Conservation (phyloP, 495 filamentous ascomycete species). For the Cercophora scortea region DNA sequence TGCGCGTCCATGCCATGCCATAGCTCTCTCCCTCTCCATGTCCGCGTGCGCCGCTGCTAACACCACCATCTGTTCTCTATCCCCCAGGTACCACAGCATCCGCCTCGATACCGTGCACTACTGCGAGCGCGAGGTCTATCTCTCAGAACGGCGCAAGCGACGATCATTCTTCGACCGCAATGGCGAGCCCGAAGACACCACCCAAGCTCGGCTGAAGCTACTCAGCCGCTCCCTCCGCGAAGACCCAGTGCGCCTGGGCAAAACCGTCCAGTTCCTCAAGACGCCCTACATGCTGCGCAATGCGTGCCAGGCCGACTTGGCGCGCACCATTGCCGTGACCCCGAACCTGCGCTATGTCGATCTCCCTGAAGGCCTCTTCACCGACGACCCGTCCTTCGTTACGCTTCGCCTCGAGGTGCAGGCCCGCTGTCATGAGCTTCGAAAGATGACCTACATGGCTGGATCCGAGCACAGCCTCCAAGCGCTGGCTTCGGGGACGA, state of each 20-base stretch:
- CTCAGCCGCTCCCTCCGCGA: constrained; percentile 76
- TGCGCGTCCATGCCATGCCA: not conserved
- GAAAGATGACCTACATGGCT: constrained; percentile 76
- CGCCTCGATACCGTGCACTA: constrained; percentile 94
- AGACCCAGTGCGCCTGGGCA: constrained; percentile 53
- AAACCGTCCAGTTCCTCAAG: constrained; percentile 68
- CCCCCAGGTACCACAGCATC: constrained; percentile 70
- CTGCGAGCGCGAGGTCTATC: constrained; percentile 74
- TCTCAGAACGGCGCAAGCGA: constrained; percentile 65
- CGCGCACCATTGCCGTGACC: constrained; percentile 76
- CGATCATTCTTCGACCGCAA: constrained; percentile 69
- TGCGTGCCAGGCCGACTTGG: constrained; percentile 73
- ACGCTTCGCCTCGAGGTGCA: constrained; percentile 77
- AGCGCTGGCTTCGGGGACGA: constrained; percentile 50
- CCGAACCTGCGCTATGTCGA: constrained; percentile 86
- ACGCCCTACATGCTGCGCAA: constrained; percentile 96
- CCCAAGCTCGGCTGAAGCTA: constrained; percentile 65
- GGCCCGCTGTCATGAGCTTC: constrained; percentile 69
- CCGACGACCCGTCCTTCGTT: constrained; percentile 64
- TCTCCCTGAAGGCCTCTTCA: constrained; percentile 78
- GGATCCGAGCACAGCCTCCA: constrained; percentile 76
- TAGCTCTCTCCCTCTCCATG: not conserved
- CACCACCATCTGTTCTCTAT: not conserved
- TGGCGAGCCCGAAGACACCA: constrained; percentile 68
- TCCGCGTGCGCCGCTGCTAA: too few relatives aligned